These are phyloP conservation scores for Suillus lakei DNA, from an alignment of 768 basidiomycete species.

Conservation along the genomic window DNA sequence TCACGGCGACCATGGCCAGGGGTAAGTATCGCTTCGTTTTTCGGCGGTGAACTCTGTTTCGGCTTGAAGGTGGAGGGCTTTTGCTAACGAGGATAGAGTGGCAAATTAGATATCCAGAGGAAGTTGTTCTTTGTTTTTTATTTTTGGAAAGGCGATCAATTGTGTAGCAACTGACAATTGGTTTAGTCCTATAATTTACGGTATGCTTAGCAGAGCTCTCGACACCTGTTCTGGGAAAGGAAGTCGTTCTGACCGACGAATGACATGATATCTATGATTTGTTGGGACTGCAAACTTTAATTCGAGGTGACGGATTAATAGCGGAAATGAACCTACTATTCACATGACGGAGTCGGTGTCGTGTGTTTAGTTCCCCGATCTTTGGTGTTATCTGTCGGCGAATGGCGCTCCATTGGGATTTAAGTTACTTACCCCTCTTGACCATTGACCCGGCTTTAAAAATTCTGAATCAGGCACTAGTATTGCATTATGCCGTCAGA, in stretches of 20 bases:
- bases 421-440: slow-evolving; percentile 58
- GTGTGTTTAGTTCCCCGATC: slow-evolving; percentile 82
- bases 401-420: slow-evolving; percentile 64
- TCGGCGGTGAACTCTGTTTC: slow-evolving; percentile 93
- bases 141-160: background rate
- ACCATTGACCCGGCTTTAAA: slow-evolving; percentile 76
- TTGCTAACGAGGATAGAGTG: slow-evolving; percentile 82
- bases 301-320: slow-evolving; percentile 15
- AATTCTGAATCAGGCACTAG: slow-evolving; percentile 43
- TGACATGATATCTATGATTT: slow-evolving; percentile 47
- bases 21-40: slow-evolving; percentile 73
- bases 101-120: slow-evolving; percentile 62
- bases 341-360: slow-evolving; percentile 60
- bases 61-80: slow-evolving; percentile 89
- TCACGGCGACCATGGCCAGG: slow-evolving; percentile 72
- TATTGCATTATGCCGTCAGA: slow-evolving; percentile 19
- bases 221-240: background rate
- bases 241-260: slow-evolving; percentile 37
- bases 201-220: background rate
- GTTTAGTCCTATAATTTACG: background rate
- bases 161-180: background rate
- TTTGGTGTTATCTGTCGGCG: slow-evolving; percentile 85
- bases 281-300: slow-evolving; percentile 37
- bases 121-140: slow-evolving; percentile 21
- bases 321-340: slow-evolving; percentile 52